Percentiles rank a stretch among this genome's conserved stretches.
Evolutionary conservation across 768 basidiomycete species (phyloP).

Genomic region (Bullera alba): DNA sequence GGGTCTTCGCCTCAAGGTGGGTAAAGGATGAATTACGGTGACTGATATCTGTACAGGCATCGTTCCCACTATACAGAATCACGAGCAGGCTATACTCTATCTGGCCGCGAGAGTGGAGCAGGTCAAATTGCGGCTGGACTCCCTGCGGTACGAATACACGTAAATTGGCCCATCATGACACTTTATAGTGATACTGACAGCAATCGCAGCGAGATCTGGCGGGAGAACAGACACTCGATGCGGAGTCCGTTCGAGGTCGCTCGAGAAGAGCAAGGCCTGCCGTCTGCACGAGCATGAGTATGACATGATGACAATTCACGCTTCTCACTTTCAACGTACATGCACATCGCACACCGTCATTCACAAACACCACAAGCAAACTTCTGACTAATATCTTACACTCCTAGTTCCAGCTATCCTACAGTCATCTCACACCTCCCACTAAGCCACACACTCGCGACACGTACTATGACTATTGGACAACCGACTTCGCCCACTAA

Average conservation of each 20-base stretch:
- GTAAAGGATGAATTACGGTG: background rate
- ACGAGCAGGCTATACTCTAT: constrained; percentile 27
- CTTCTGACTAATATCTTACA: background rate
- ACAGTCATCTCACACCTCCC: background rate
- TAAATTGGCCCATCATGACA: constrained; percentile 7
- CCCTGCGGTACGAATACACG: constrained; percentile 20
- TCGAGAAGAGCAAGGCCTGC: constrained; percentile 27
- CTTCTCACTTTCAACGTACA: background rate
- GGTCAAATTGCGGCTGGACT: constrained; percentile 24
- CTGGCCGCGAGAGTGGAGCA: constrained; percentile 33
- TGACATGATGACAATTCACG: background rate
- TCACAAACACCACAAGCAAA: background rate
- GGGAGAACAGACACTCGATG: constrained; percentile 29
- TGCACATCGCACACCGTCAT: background rate
- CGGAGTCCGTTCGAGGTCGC: constrained; percentile 41
- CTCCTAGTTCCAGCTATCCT: background rate
- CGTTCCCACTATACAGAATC: constrained; percentile 36
- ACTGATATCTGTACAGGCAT: constrained; percentile 16
- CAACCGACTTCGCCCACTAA: background rate
- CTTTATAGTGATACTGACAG: background rate
- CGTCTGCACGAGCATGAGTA: constrained; percentile 7
- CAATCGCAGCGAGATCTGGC: constrained; percentile 21
- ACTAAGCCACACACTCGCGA: background rate
- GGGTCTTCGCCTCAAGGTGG: constrained; percentile 30
- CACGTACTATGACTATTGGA: background rate